Base-by-base conservation (phyloP, 2,329 filamentous ascomycete species). In the Colletotrichum tamarilloi region DNA sequence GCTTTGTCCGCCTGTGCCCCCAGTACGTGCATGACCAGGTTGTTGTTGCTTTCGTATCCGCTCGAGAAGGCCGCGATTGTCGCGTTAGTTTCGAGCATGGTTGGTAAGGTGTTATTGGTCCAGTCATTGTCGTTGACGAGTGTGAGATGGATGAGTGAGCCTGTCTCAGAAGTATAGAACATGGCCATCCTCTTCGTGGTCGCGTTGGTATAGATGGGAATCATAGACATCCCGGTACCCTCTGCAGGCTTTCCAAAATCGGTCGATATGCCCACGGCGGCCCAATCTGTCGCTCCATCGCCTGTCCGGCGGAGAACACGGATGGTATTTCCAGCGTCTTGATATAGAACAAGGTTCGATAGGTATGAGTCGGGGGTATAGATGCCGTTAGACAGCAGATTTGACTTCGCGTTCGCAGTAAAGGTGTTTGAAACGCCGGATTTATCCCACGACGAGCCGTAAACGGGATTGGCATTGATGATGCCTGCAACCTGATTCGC, bases 21-120 rank as follows among this genome's bases (percentile, higher is more conserved):
- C 30, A 75, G 28, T 2, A 75, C 62, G 35, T 75, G 73, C 24
- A 75, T 62, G 4, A 67, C 73, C 42, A 75, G 62, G 12, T 67
- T 63, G 3, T 57, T 71, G 38, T 60, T 71, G 38, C 56, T 55
- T 22, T 75, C 59, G 38, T 73, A 75, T 6, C 73, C 73, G 12
- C 62, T 57, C 1, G 73, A 70, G 22, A 75, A 75, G 16, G 69
- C 70, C 5, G 73, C 16, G 19, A 75, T 69, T 4, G 64, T 49
- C 9, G 73, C 46, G 4, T 60, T 56, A 7, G 46, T 58, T 6
- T 73, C 59, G 3, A 73, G 12, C 5, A 46, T 66, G 12, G 72
- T 72, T 4, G 73, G 56, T 12, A 73, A 30, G 19, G 64, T 74
- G 32, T 38, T 42, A 52, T 62, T 46, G 42, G 12, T 67, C 56